phyloP scores from a whole-genome alignment of 169 alveolate genomes.

The Plasmodium berghei region DNA sequence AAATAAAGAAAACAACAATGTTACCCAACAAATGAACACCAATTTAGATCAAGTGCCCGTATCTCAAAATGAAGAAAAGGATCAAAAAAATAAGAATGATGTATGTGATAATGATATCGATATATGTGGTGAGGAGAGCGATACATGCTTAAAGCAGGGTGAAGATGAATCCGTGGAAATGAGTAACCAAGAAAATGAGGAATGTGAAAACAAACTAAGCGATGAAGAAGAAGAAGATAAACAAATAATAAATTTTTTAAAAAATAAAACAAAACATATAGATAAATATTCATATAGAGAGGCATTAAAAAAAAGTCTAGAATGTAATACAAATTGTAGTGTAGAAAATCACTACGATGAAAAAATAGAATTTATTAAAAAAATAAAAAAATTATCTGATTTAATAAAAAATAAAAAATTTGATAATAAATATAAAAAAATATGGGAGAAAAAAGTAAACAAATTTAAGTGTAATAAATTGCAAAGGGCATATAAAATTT shows the following conservation, averaged over 20 bases:
- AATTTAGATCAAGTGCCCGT: too few species aligned
- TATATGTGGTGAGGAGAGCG: too few species aligned
- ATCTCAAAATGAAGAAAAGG: too few species aligned
- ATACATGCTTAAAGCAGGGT: not conserved
- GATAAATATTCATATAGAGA: conserved; percentile 20
- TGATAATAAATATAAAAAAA: conserved; percentile 28
- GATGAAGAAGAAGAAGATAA: conserved; percentile 7
- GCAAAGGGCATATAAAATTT: conserved; percentile 65
- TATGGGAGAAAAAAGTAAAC: conserved; percentile 5
- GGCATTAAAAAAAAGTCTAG: conserved; percentile 16
- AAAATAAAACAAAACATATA: conserved; percentile 3
- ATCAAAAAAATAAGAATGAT: too few species aligned
- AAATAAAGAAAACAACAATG: too few species aligned
- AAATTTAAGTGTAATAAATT: conserved; percentile 49
- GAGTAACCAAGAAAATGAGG: not conserved
- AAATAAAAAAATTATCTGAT: conserved; percentile 40
- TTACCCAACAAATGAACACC: too few species aligned
- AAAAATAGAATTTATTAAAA: conserved; percentile 37
- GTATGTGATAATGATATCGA: too few species aligned
- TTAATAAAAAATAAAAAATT: conserved; percentile 65
- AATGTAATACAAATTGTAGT: conserved; percentile 20
- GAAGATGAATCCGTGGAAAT: not conserved
- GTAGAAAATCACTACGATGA: conserved; percentile 42
- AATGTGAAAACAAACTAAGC: not conserved
- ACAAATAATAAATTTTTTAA: conserved; percentile 25